Evolutionary conservation across 805 yeast species (phyloP), one percentile per base, ranked within the genome.

Genomic region (Kuraishia floccosa): DNA sequence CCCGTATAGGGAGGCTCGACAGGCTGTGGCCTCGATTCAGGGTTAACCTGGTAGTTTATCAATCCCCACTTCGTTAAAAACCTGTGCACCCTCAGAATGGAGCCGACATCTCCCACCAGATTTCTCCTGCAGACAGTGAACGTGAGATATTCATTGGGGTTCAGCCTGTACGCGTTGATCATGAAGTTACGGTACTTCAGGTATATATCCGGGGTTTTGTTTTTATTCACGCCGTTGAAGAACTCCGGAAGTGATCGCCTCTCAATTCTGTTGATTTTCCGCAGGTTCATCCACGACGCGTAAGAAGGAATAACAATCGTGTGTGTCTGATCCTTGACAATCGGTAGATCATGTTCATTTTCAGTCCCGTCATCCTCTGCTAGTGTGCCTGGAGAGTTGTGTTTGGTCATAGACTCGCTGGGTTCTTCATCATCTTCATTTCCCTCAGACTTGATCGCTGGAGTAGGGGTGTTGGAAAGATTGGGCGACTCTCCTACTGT

Each of bases 11-110:
- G 87, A 27, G 84, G 80, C 34, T 76, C 82, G 12, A 77, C 64
- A 31, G 72, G 63, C 17, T 67, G 66, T 3, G 93, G 91, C 39
- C 76, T 69, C 32, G 76, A 63, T 39, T 73, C 81, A 2, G 87
- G 83, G 48, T 79, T 82, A 2, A 87, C 93, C 53, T 87, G 96
- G 52, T 87, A 87, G 54, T 87, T 87, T 32, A 87, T 83, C 31
- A 87, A 61, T 0, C 96, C 96, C 96, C 96, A 87, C 50, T 80
- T 81, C 42, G 75, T 83, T 35, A 87, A 58, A 48, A 87, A 86
- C 31, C 76, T 67, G 47, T 84, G 94, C 6, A 87, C 74, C 39
- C 95, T 72, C 65, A 86, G 70, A 37, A 87, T 68, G 0, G 95
- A 72, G 2, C 93, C 89, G 5, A 85, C 94, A 58, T 87, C 96